Evolutionary conservation across 2,329 filamentous ascomycete genomes (phyloP).

Genomic region (Exophiala dermatitidis): DNA sequence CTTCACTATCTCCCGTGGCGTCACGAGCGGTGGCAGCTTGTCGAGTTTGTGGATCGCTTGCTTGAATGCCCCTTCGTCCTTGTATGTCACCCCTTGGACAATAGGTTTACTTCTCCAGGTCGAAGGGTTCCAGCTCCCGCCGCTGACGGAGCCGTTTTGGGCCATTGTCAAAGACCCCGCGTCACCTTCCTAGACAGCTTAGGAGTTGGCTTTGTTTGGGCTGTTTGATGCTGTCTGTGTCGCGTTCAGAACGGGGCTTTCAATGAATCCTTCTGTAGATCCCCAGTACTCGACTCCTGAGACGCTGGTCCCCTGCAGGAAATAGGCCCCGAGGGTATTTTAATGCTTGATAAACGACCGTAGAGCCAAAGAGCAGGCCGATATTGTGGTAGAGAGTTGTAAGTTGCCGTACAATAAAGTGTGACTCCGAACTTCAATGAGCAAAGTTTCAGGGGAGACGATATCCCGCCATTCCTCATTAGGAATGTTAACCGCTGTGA

Average conservation of each 20-base stretch:
- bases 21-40: conserved; percentile 42
- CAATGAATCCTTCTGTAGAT: too few species aligned
- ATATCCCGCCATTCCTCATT: conserved; percentile 4
- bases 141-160: conserved; percentile 1
- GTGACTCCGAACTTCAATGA: not conserved
- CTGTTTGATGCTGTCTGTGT: too few species aligned
- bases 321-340: too few species aligned
- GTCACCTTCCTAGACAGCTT: too few species aligned
- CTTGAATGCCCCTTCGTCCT: conserved; percentile 36
- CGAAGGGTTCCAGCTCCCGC: conserved; percentile 27
- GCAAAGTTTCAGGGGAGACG: not conserved
- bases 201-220: too few species aligned
- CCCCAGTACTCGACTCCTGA: too few species aligned
- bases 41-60: conserved; percentile 38
- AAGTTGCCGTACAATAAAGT: not conserved
- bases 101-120: conserved; percentile 42
- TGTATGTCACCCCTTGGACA: conserved; percentile 42
- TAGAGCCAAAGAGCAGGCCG: too few species aligned
- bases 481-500: not conserved
- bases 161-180: conserved; percentile 28
- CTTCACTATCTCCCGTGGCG: conserved; percentile 57
- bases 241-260: too few species aligned
- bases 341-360: too few species aligned
- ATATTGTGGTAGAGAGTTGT: not conserved
- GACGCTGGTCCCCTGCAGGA: too few species aligned